A percentile compares a stretch with the other conserved stretches of the same genome.
Evolutionary conservation across 805 yeast species (phyloP).

Genomic region (Hanseniaspora clermontiae): DNA sequence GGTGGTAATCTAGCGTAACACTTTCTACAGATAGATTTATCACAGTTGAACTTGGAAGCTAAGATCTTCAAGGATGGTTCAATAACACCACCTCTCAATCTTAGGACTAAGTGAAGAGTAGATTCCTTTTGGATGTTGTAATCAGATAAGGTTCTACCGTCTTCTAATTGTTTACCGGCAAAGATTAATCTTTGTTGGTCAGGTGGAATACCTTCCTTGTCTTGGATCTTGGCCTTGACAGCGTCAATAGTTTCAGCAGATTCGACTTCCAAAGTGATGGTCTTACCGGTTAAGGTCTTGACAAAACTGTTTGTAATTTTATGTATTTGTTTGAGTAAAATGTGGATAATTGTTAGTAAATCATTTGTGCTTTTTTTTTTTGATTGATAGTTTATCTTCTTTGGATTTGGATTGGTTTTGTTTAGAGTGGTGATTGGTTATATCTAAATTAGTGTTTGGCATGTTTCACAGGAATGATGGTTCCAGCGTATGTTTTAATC

Average conservation of each 20-base stretch:
- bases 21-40: slow-evolving; percentile 96
- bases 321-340: too few species aligned
- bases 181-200: slow-evolving; percentile 95
- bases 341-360: too few species aligned
- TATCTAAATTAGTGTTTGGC: too few species aligned
- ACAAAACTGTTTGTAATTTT: slow-evolving; percentile 47
- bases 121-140: slow-evolving; percentile 98
- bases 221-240: slow-evolving; percentile 93
- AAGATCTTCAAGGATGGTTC: slow-evolving; percentile 98
- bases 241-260: slow-evolving; percentile 95
- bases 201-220: slow-evolving; percentile 95
- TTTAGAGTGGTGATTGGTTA: too few species aligned
- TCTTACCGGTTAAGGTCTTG: slow-evolving; percentile 98
- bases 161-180: slow-evolving; percentile 95
- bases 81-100: slow-evolving; percentile 99
- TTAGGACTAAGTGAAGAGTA: slow-evolving; percentile 85
- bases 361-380: too few species aligned
- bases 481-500: too few species aligned
- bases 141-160: slow-evolving; percentile 90
- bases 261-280: slow-evolving; percentile 96
- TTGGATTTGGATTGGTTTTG: too few species aligned
- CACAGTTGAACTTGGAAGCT: slow-evolving; percentile 99
- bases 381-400: too few species aligned
- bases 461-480: too few species aligned
- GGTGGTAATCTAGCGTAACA: slow-evolving; percentile 99